Evolutionary conservation across 176 grass and related monocot species (phyloP), one percentile per base, ranked within the genome.

Genomic region (Guadua angustifolia): DNA sequence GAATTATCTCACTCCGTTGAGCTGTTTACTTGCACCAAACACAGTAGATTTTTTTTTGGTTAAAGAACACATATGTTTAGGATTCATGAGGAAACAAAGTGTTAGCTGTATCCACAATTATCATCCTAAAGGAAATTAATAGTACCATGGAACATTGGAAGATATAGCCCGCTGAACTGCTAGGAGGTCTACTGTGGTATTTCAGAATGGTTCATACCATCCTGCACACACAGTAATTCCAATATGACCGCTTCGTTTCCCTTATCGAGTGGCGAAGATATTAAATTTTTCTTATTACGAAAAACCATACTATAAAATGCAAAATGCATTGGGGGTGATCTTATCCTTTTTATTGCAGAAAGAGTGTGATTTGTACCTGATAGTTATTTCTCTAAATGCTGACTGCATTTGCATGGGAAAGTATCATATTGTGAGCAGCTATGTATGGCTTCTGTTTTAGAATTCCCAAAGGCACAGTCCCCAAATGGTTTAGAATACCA

Each of bases 371-470:
- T 13, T 81, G 15, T 69, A 81, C 79, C 79, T 81, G 65, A 38
- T 88, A 88, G 18, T 68, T 79, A 2, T 79, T 89, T 77, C 81
- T 91, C 59, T 94, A 94, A 60, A 94, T 77, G 22, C 90, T 74
- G 22, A 91, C 84, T 36, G 80, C 62, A 39, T 73, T 91, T 66
- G 84, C 94, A 82, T 94, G 92, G 15, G 95, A 88, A 47, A 97
- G 47, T 75, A 97, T 89, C 22, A 92, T 88, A 75, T 92, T 94
- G 66, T 97, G 92, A 22, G 66, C 92, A 40, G 53, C 90, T 81
- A 84, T 52, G 84, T 97, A 94, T 65, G 95, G 95, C 57, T 97
- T 97, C 92, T 4, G 59, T 66, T 45, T 82, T 80, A 45, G 95
- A 97, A 82, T 97, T 88, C 40, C 88, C 95, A 33, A 55, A 78